phyloP scores from a whole-genome alignment of 1,139 yeast species.

The Taphrina flavorubra region DNA sequence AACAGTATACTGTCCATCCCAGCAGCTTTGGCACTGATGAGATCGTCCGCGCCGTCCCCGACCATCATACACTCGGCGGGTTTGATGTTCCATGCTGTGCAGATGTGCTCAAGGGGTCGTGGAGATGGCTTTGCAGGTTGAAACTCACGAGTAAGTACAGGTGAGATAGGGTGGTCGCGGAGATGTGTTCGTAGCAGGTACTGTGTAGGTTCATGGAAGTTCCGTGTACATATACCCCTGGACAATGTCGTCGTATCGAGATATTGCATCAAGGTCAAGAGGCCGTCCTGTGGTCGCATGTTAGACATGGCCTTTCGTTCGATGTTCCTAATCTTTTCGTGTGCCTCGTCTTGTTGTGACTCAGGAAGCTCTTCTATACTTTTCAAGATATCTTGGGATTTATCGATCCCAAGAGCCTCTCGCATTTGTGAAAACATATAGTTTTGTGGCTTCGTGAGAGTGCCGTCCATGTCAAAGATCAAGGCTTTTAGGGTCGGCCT shows the following conservation, averaged over 20 bases:
- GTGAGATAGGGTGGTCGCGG: conserved; percentile 56
- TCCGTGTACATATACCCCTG: conserved; percentile 67
- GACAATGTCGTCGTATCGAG: conserved; percentile 53
- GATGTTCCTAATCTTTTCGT: conserved; percentile 57
- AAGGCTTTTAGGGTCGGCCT: conserved; percentile 54
- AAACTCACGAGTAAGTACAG: conserved; percentile 64
- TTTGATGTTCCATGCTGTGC: conserved; percentile 55
- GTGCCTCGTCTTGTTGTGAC: conserved; percentile 56
- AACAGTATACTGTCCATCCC: conserved; percentile 64
- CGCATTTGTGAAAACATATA: conserved; percentile 57
- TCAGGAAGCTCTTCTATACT: conserved; percentile 55
- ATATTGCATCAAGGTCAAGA: conserved; percentile 51
- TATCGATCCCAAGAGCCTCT: conserved; percentile 60
- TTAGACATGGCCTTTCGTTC: conserved; percentile 64
- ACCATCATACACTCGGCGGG: conserved; percentile 65
- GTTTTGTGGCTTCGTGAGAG: conserved; percentile 64
- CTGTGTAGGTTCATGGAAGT: conserved; percentile 55
- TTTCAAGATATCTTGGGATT: conserved; percentile 59
- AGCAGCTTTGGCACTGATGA: conserved; percentile 64
- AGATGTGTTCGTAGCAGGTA: conserved; percentile 58
- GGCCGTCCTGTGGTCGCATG: conserved; percentile 61
- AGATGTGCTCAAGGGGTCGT: conserved; percentile 63
- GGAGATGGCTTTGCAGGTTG: conserved; percentile 71
- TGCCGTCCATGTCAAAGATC: conserved; percentile 74
- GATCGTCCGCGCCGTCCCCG: conserved; percentile 71